These are phyloP conservation scores for Fusarium drepaniforme DNA, from an alignment of 2,329 filamentous ascomycete genomes.

Conservation along the genomic window DNA sequence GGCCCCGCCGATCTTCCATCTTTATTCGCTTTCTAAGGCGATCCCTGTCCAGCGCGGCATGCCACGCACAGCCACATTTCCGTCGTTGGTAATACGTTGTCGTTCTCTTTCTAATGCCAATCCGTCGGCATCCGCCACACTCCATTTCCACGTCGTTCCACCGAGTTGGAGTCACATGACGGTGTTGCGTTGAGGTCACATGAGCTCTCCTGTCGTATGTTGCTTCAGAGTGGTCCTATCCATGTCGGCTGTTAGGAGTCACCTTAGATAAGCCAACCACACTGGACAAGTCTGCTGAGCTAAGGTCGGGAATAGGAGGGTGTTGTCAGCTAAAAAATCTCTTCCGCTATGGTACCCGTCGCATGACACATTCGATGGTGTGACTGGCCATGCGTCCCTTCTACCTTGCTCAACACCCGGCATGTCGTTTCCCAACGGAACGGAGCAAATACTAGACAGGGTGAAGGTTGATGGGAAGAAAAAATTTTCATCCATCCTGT, in stretches of 20 bases:
- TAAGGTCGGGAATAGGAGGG: conserved; percentile 3
- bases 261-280: conserved; percentile 17
- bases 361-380: conserved; percentile 41
- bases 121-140: conserved; percentile 42
- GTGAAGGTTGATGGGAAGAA: conserved; percentile 11
- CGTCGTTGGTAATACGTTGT: conserved; percentile 34
- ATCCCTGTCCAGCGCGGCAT: conserved; percentile 30
- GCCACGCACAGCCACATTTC: conserved; percentile 42
- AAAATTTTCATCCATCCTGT: conserved; percentile 24
- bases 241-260: background rate
- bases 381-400: conserved; percentile 34
- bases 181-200: conserved; percentile 26
- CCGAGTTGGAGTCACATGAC: conserved; percentile 42
- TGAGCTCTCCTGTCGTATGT: conserved; percentile 34
- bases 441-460: conserved; percentile 25
- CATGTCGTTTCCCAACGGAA: conserved; percentile 15
- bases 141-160: conserved; percentile 28
- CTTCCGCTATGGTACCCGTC: conserved; percentile 15
- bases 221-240: conserved; percentile 13
- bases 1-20: conserved; percentile 36
- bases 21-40: background rate
- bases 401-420: conserved; percentile 12
- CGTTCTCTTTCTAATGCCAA: conserved; percentile 11
- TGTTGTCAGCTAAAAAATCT: conserved; percentile 15
- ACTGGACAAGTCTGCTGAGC: conserved; percentile 19